Evolutionary conservation across 306 rosid genomes (phyloP), one percentile per base, ranked within the genome.

Genomic region (Corylus americana): DNA sequence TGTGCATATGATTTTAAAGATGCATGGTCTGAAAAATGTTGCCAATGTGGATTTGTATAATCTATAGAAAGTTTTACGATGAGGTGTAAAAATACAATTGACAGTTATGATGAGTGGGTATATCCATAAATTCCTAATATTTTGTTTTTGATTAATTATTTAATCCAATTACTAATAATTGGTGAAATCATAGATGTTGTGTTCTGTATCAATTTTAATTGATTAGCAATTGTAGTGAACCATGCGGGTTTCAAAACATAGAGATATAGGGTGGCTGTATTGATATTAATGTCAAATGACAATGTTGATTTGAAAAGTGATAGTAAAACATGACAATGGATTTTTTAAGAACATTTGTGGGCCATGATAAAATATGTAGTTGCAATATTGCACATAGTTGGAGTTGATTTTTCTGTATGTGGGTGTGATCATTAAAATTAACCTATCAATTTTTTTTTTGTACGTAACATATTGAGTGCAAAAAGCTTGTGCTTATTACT

Each of bases 1-100:
- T 27, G 39, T 77, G 79, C 22, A 13, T 75, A 51, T 77, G 9
- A 10, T 31, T 62, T 58, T 69, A 29, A 64, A 31, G 45, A 64
- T 35, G 48, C 47, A 64, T 37, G 45, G 45, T 35, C 48, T 35
- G 35, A 42, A 35, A 35, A 64, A 64, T 14, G 47, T 64, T 64
- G 70, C 11, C 8, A 31, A 11, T 18, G 4, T 67, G 50, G 50
- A 42, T 67, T 42, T 67, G 16, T 17, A n/a, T 13, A 42, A 18
- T 18, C 25, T n/a, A 18, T 12, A 17, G 13, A 39, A 8, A 67
- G 51, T 8, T 18, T 42, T 67, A 37, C 9, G 5, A 37, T 22
- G 35, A 42, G 72, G 27, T 37, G 1, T 37, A 37, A 5, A 18
- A 17, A 42, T 17, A 67, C 11, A 42, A n/a, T 39, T n/a, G 16